phyloP scores from a whole-genome alignment of 2,329 filamentous ascomycete species.

The Chaetomium globosum region DNA sequence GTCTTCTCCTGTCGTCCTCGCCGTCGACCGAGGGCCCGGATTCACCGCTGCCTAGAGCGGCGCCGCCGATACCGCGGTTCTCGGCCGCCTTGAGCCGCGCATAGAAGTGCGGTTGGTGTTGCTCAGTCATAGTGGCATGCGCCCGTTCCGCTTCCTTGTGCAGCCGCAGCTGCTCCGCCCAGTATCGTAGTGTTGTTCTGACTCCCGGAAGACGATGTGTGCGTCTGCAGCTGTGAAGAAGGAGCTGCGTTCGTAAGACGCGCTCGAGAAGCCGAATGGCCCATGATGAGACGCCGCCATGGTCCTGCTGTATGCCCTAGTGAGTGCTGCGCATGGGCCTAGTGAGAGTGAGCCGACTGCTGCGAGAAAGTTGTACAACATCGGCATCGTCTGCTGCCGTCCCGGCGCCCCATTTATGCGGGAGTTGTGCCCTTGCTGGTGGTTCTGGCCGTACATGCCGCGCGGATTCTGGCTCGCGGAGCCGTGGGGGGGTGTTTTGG shows the following conservation, averaged over 20 bases:
- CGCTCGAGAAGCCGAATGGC: conserved; percentile 65
- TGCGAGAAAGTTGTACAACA: conserved; percentile 73
- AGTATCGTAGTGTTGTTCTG: conserved; percentile 64
- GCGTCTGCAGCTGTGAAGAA: conserved; percentile 62
- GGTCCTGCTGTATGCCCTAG: conserved; percentile 61
- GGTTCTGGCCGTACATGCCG: conserved; percentile 74
- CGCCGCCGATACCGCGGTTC: conserved; percentile 66
- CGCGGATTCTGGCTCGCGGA: conserved; percentile 41
- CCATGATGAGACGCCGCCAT: conserved; percentile 58
- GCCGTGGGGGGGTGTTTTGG: conserved; percentile 39
- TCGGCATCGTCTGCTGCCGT: conserved; percentile 58
- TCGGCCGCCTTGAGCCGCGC: conserved; percentile 70
- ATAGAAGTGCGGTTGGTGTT: conserved; percentile 69
- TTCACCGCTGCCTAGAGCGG: conserved; percentile 54
- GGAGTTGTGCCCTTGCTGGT: conserved; percentile 72
- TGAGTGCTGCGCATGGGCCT: conserved; percentile 67
- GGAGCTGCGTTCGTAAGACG: conserved; percentile 63
- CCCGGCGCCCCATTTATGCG: conserved; percentile 73
- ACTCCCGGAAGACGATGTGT: conserved; percentile 52
- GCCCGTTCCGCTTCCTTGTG: conserved; percentile 75
- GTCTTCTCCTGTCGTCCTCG: conserved; percentile 62
- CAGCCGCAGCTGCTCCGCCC: conserved; percentile 83
- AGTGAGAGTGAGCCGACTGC: conserved; percentile 63
- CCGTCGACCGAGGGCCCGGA: conserved; percentile 55
- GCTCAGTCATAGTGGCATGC: conserved; percentile 70